Conservation (phyloP, 495 filamentous ascomycete species). For the Penicilliopsis zonata region DNA sequence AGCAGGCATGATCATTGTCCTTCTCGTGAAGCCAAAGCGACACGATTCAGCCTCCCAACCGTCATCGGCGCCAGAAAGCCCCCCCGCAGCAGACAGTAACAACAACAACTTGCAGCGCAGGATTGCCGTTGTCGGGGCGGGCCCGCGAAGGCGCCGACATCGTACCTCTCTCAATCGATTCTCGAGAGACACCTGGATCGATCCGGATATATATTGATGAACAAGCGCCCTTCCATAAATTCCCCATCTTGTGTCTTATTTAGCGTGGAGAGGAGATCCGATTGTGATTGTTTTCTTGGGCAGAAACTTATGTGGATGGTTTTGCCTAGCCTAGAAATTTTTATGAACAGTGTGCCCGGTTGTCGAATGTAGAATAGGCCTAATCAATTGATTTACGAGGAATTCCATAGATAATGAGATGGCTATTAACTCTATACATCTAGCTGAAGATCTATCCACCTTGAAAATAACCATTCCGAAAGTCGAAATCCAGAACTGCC, state of each 20-base stretch:
- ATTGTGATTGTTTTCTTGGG: too few relatives aligned
- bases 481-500: too few relatives aligned
- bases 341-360: too few relatives aligned
- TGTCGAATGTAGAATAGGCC: too few relatives aligned
- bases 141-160: slow-evolving; percentile 13
- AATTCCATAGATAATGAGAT: too few relatives aligned
- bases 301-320: too few relatives aligned
- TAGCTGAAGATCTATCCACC: too few relatives aligned
- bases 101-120: not conserved
- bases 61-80: slow-evolving; percentile 5
- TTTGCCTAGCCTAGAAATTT: too few relatives aligned
- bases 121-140: not conserved
- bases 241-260: not conserved
- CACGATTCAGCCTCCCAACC: slow-evolving; percentile 14
- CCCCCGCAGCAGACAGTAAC: slow-evolving; percentile 4
- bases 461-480: too few relatives aligned
- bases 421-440: too few relatives aligned
- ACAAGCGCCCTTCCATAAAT: too few relatives aligned
- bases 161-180: slow-evolving; percentile 12
- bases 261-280: not conserved
- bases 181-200: slow-evolving; percentile 23
- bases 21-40: slow-evolving; percentile 72
- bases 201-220: slow-evolving; percentile 30
- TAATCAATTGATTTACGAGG: too few relatives aligned
- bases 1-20: slow-evolving; percentile 72